phyloP scores from a whole-genome alignment of 805 yeast species.

The Spencermartinsiella europaea region DNA sequence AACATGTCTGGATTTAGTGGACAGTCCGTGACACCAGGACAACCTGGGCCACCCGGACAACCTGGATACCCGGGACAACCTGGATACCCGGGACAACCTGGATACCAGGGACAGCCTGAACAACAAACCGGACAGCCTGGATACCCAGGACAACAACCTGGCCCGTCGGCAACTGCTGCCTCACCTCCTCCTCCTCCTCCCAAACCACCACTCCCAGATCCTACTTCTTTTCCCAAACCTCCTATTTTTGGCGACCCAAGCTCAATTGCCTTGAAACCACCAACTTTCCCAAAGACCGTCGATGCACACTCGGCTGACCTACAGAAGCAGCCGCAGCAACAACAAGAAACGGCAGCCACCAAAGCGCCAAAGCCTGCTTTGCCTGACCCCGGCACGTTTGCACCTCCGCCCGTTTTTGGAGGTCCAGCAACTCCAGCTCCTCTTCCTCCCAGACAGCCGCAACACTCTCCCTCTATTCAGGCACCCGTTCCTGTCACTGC shows the following conservation, averaged over 20 bases:
- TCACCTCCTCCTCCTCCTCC: conserved; percentile 1
- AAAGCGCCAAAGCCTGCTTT: conserved; percentile 13
- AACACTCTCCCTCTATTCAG: not conserved
- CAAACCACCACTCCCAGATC: conserved; percentile 5
- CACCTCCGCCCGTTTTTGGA: conserved; percentile 24
- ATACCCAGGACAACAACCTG: not conserved
- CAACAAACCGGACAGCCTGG: not conserved
- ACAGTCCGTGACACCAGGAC: not conserved
- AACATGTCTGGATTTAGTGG: too few relatives aligned
- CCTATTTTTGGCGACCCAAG: conserved; percentile 12
- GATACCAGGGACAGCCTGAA: not conserved
- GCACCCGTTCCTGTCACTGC: not conserved
- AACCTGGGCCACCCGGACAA: not conserved
- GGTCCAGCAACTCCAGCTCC: conserved; percentile 4
- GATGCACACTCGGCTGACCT: not conserved
- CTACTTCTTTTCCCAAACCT: conserved; percentile 7
- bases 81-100: not conserved
- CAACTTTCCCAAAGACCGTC: conserved; percentile 2
- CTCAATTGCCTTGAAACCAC: conserved; percentile 10
- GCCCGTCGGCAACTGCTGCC: not conserved
- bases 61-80: not conserved
- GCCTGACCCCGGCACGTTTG: conserved; percentile 24
- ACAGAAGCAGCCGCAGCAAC: conserved; percentile 1
- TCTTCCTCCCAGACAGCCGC: conserved; percentile 6
- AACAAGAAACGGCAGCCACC: not conserved